Base-by-base conservation (phyloP, 768 basidiomycete species). In the Filobasidium wieringae region DNA sequence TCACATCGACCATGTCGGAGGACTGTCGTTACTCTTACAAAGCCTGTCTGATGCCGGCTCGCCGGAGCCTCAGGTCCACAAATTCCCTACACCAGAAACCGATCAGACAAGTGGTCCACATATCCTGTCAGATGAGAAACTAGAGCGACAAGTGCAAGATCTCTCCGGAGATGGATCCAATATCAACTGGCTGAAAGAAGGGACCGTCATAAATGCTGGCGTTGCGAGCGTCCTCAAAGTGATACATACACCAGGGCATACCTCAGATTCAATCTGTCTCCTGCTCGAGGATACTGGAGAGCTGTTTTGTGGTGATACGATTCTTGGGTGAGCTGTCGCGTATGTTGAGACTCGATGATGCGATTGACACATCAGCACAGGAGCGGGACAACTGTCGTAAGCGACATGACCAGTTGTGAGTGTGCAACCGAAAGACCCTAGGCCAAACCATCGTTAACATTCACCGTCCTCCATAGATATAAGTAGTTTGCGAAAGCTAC, bases 1-100 rank as follows among this genome's bases (percentile, higher is more conserved):
- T 12, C 57, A 58, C 36, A 12, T 50, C 31, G 57, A 58, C n/a
- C 57, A 58, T n/a, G 32, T 58, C 30, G 57, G 57, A 7, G 57
- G 57, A 1, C 51, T 58, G 9, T 30, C 32, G 14, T 22, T 19
- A n/a, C 31, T 58, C 17, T 32, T 58, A 3, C 29, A 37, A 34
- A 15, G 26, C 9, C 31, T 53, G 40, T 31, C 22, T 1, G 33
- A 33, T 0, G 19, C 14, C 4, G 49, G 49, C 32, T 7, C 50
- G n/a, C 47, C 49, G 15, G 19, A 27, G 2, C 56, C 56, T 2
- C 6, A 37, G 15, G 56, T 57, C 4, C 47, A 57, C 49, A 57
- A 57, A 19, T 51, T 6, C 8, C 29, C n/a, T 15, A 47, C 49
- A 8, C 56, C 56, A 31, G 9, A 30, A 3, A 26, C 49, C 34